Base-by-base conservation (phyloP, 202 grass and related monocot genomes). In the Panicum hallii region DNA sequence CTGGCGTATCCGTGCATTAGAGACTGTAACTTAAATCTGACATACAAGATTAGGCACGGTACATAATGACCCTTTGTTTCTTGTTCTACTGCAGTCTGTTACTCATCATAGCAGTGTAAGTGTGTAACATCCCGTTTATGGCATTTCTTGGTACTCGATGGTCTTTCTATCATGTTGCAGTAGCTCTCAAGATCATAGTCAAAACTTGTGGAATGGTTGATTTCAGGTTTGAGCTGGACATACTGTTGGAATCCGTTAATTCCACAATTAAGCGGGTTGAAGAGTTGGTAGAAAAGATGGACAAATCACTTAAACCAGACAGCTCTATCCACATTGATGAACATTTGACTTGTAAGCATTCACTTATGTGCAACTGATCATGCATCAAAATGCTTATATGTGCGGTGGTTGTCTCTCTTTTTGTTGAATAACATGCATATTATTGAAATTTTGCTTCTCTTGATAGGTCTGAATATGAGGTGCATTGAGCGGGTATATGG, bases 201-300 rank as follows among this genome's bases (percentile, higher is more conserved):
- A 79, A 62, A 62, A 63, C 26, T 63, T 14, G 11, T 63, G 26
- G 26, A 30, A 32, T 32, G 23, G 23, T 63, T 62, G 26, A 30
- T 79, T 76, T 72, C 73, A 99, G 97, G 86, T 97, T 97, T 93
- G 97, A 99, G 87, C 79, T 99, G 73, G 97, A 99, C 79, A 99
- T 99, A 93, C 74, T 99, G 46, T 87, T 99, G 88, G 97, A 99
- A 84, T 94, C 93, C 13, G 93, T 94, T 60, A 97, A 99, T 82
- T 89, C 88, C 44, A 82, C 93, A 79, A 92, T 89, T 63, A 94
- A 96, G 41, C 88, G 86, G 30, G 88, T 96, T 15, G 96, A 99
- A 78, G 91, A 94, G 81, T 88, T 99, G 82, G 70, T 96, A 89
- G 94, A 96, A 82, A 95, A 92, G 74, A 94, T 96, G 83, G 88